These are phyloP conservation scores for Microbotryum violaceum DNA, from an alignment of 1,284 basidiomycete genomes.

Conservation along the genomic window DNA sequence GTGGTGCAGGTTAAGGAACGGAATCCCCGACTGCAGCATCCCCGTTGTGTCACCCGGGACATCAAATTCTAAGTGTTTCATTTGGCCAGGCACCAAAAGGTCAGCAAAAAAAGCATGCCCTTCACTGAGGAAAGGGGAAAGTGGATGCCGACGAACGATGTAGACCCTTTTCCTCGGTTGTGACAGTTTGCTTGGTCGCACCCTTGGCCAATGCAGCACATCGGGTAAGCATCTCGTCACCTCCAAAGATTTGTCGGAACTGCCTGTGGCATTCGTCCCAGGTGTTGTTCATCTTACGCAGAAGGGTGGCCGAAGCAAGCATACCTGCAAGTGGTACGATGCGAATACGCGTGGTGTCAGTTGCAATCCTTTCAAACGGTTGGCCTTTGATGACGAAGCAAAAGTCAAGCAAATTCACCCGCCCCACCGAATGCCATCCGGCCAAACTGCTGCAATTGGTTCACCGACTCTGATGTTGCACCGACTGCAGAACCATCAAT, in stretches of 20 bases:
- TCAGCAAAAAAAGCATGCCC: background rate
- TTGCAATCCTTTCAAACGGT: no score
- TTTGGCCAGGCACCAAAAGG: background rate
- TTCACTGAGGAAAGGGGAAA: background rate
- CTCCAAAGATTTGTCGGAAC: conserved; percentile 22
- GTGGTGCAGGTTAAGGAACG: conserved; percentile 33
- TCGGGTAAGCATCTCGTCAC: conserved; percentile 34
- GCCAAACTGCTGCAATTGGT: conserved; percentile 31
- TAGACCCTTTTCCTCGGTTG: conserved; percentile 23
- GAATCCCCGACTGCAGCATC: conserved; percentile 32
- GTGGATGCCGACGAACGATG: conserved; percentile 19
- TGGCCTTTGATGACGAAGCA: no score
- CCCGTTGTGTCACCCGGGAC: conserved; percentile 34
- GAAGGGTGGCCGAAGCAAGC: conserved; percentile 19
- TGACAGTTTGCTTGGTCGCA: conserved; percentile 17
- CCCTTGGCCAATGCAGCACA: conserved; percentile 29
- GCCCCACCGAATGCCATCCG: conserved; percentile 32
- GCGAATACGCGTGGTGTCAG: background rate
- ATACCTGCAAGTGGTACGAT: conserved; percentile 20
- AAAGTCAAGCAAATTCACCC: background rate
- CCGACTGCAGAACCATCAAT: conserved; percentile 21
- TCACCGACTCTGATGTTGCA: conserved; percentile 27
- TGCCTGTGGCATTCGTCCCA: conserved; percentile 24
- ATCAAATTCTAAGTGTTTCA: conserved; percentile 25
- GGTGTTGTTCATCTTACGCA: conserved; percentile 18